A percentile compares a stretch with the other conserved stretches of the same genome.
Conservation (phyloP, 2,329 filamentous ascomycete species). For the Talaromyces sp. region DNA sequence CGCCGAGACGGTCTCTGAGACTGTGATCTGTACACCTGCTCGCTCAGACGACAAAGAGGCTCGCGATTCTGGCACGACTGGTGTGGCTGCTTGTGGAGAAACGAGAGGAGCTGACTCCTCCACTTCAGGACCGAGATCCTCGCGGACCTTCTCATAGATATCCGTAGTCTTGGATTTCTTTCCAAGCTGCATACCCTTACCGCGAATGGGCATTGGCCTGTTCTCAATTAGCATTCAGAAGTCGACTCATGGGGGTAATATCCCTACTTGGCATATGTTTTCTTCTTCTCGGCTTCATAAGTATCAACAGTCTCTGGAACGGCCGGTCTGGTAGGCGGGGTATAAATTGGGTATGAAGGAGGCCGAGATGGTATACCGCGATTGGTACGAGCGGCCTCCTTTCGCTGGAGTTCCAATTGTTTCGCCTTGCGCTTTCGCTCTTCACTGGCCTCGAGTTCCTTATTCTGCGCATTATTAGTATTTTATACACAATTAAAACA, state of each 20-base stretch:
- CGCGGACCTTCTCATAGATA: constrained; percentile 93
- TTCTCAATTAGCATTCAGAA: constrained; percentile 40
- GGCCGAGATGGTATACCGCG: constrained; percentile 66
- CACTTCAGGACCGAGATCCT: constrained; percentile 81
- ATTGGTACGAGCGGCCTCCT: constrained; percentile 79
- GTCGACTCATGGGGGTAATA: neutral
- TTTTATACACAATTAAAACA: neutral
- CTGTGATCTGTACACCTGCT: constrained; percentile 80
- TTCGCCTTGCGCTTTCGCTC: constrained; percentile 98
- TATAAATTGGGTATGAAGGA: constrained; percentile 85
- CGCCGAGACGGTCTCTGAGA: constrained; percentile 86
- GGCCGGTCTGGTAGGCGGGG: constrained; percentile 68
- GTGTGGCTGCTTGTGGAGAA: constrained; percentile 51
- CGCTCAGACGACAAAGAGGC: constrained; percentile 67
- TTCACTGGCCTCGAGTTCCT: constrained; percentile 95
- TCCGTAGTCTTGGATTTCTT: constrained; percentile 98
- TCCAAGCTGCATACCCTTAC: constrained; percentile 98
- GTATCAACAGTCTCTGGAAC: constrained; percentile 81
- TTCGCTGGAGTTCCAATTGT: constrained; percentile 97
- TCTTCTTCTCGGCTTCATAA: constrained; percentile 98
- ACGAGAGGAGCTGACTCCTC: constrained; percentile 71
- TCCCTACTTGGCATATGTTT: constrained; percentile 71
- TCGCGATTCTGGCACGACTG: constrained; percentile 52
- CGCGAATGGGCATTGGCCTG: constrained; percentile 63
- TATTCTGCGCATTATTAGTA: constrained; percentile 62